A percentile compares a stretch with the other conserved stretches of the same genome.
Evolutionary conservation across 2,329 filamentous ascomycete genomes (phyloP).

Genomic region (Didymella pomorum): DNA sequence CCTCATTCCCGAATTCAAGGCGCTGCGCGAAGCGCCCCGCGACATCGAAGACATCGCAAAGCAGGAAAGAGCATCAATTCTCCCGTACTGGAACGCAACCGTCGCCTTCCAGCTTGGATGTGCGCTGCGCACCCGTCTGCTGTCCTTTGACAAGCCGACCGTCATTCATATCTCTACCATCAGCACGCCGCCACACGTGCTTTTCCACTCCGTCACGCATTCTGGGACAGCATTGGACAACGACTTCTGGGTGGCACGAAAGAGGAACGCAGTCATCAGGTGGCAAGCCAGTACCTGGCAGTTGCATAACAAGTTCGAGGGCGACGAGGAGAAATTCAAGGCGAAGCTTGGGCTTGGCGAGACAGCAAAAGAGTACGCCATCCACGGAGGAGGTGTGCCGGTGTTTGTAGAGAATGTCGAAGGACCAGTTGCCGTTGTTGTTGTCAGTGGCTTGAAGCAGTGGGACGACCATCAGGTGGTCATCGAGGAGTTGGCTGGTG

Average conservation of each 20-base stretch:
- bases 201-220: slow-evolving; percentile 75
- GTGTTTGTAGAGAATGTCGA: slow-evolving; percentile 75
- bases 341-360: slow-evolving; percentile 67
- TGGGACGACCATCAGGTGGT: slow-evolving; percentile 81
- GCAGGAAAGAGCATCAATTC: slow-evolving; percentile 51
- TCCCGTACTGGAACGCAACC: slow-evolving; percentile 64
- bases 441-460: slow-evolving; percentile 80
- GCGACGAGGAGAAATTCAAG: slow-evolving; percentile 69
- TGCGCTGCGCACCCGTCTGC: slow-evolving; percentile 67
- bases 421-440: slow-evolving; percentile 74
- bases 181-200: slow-evolving; percentile 62
- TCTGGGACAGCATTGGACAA: slow-evolving; percentile 74
- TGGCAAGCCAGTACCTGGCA: slow-evolving; percentile 75
- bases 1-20: slow-evolving; percentile 32
- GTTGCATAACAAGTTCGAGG: slow-evolving; percentile 71
- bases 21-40: slow-evolving; percentile 36
- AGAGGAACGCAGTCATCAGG: slow-evolving; percentile 75
- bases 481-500: slow-evolving; percentile 59
- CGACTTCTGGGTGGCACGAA: slow-evolving; percentile 69
- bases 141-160: slow-evolving; percentile 61
- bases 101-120: slow-evolving; percentile 70
- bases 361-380: slow-evolving; percentile 69
- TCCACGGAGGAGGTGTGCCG: slow-evolving; percentile 79
- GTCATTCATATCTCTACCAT: slow-evolving; percentile 68
- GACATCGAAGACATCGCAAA: slow-evolving; percentile 49